phyloP scores from a whole-genome alignment of 2,329 filamentous ascomycete species.

The Coleophoma cylindrospora region DNA sequence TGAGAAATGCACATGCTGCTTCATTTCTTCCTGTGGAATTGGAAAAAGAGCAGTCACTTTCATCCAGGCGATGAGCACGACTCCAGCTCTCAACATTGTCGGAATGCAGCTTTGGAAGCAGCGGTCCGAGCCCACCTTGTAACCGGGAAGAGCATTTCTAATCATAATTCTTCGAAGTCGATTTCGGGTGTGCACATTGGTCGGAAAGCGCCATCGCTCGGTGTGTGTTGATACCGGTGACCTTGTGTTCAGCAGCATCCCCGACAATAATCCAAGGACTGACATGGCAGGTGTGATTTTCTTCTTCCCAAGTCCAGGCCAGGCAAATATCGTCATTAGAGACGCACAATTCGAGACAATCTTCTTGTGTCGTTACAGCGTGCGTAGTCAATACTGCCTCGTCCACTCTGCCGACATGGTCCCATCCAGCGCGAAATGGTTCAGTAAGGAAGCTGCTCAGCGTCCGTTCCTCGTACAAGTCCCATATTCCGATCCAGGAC shows the following conservation, averaged over 20 bases:
- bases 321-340: slow-evolving; percentile 35
- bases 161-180: too few species aligned
- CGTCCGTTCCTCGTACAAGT: slow-evolving; percentile 38
- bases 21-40: too few species aligned
- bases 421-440: slow-evolving; percentile 33
- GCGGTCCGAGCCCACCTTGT: too few species aligned
- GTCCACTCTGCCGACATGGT: slow-evolving; percentile 46
- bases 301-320: slow-evolving; percentile 45
- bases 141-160: too few species aligned
- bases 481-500: slow-evolving; percentile 32
- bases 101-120: too few species aligned
- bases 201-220: neutral
- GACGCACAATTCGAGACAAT: slow-evolving; percentile 39
- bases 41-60: too few species aligned
- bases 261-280: slow-evolving; percentile 48
- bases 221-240: slow-evolving; percentile 33
- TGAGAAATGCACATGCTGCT: too few species aligned
- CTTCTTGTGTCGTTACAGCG: slow-evolving; percentile 32
- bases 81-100: too few species aligned
- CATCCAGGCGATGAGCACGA: too few species aligned
- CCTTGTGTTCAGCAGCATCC: slow-evolving; percentile 25
- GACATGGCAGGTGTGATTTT: slow-evolving; percentile 33
- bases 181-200: neutral
- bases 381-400: slow-evolving; percentile 34
- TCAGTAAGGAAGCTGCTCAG: slow-evolving; percentile 31